Evolutionary conservation across 1,284 basidiomycete genomes (phyloP), one percentile per base, ranked within the genome.

Genomic region (Ustilago sp.): DNA sequence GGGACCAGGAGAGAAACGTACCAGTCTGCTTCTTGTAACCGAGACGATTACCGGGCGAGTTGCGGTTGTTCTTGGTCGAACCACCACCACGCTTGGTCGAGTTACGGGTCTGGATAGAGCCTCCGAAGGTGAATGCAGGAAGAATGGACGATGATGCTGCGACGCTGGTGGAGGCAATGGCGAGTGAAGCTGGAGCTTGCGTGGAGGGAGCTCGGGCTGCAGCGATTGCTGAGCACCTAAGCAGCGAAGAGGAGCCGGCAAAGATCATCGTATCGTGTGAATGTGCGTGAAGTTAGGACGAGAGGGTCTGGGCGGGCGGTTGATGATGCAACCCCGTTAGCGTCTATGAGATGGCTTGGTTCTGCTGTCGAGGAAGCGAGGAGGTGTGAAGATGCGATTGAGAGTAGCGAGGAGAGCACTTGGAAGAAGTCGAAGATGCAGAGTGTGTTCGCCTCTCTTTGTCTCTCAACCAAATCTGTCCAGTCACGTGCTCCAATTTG

Each of bases 81-180:
- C 85, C 85, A 59, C 84, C 83, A 13, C 83, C 85, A 36, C 84
- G 76, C 75, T 86, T 86, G 51, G 85, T 82, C 51, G 85, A 85
- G 73, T 86, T 84, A 67, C 85, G 79, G 11, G 80, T 82, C 68
- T 86, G 85, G 31, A 85, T 73, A 9, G 80, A 75, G n/a, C 63
- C 80, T 43, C 79, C 83, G 52, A 83, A 84, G 2, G 79, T 48
- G 41, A 85, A 84, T 4, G 76, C 35, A 32, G 81, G 81, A n/a
- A 84, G 69, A 4, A 69, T 23, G 0, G 56, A 32, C 28, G 65
- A 57, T 1, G 67, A 54, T 15, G 39, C 31, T 13, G 66, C 58
- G 12, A 71, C 58, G 58, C 66, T 60, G 12, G 77, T 63, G 11
- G 72, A 70, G 11, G 80, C 74, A 50, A 82, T 62, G 36, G 77